Evolutionary conservation across 31 red algal genomes (phyloP).

Genomic region (Odonthalia washingtoniensis): DNA sequence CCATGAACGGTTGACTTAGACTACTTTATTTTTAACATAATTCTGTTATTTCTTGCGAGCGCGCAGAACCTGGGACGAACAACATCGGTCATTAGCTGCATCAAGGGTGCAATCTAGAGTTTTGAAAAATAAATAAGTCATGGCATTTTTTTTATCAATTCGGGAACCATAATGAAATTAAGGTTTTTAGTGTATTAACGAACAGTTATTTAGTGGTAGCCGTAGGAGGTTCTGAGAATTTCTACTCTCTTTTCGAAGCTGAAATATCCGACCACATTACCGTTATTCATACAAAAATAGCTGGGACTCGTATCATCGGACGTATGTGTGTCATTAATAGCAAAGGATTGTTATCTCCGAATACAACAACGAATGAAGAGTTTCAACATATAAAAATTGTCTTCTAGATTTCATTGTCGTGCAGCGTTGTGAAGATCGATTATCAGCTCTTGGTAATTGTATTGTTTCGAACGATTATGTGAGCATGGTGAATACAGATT

Average conservation of each 20-base stretch:
- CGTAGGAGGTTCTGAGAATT: constrained; percentile 90
- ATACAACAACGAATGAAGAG: constrained; percentile 93
- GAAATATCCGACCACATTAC: constrained; percentile 97
- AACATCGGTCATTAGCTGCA: too few species aligned
- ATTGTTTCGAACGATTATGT: constrained; percentile 96
- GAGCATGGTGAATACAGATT: constrained; percentile 86
- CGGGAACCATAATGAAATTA: constrained; percentile 95
- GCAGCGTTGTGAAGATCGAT: constrained; percentile 85
- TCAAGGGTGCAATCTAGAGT: too few species aligned
- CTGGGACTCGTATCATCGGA: constrained; percentile 89
- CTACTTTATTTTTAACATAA: too few species aligned
- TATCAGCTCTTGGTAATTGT: constrained; percentile 93
- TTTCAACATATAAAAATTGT: constrained; percentile 92
- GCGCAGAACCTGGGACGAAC: too few species aligned
- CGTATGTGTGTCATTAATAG: constrained; percentile 91
- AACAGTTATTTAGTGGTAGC: constrained; percentile 96
- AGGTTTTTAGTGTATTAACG: constrained; percentile 88
- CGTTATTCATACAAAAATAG: constrained; percentile 91
- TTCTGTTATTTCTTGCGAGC: too few species aligned
- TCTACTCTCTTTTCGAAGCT: constrained; percentile 98
- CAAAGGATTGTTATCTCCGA: constrained; percentile 92
- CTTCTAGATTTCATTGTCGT: constrained; percentile 88
- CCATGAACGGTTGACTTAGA: too few species aligned
- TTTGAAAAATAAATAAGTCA: too few species aligned
- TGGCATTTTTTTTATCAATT: constrained; percentile 84